Evolutionary conservation across 2,329 filamentous ascomycete species (phyloP), one percentile per base, ranked within the genome.

Genomic region (Phaeoacremonium minimum): DNA sequence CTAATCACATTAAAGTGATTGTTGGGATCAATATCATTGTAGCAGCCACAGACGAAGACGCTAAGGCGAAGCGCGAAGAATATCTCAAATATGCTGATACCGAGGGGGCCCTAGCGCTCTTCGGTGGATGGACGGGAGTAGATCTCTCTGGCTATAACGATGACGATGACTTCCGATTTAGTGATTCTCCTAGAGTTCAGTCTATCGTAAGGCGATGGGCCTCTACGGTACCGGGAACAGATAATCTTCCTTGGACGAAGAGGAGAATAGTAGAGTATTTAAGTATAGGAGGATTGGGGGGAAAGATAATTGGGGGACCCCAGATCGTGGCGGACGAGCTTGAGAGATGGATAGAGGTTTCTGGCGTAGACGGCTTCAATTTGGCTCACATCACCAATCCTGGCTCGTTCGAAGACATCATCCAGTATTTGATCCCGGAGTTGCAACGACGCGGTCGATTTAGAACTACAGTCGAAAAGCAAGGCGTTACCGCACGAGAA

Each of bases 401-500:
- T 15, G 41, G 38, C 12, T 34, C 38, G 5, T 41, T 36, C 15
- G 34, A 41, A 15, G 41, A 46, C 30, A 34, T 41, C 28, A 26
- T 42, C 30, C 36, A 37, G 30, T 35, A 38, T 14, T 37, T 49
- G 13, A 50, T 61, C 37, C 53, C 48, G 3, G 48, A 46, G 28
- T 38, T 50, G 7, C 30, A 34, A 26, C 30, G 30, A 19, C 42
- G 47, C 13, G 47, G 47, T 4, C 42, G 22, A 9, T 26, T 26
- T n/a, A 26, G 22, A n/a, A 26, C 22, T 9, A n/a, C 9, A 9
- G 22, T 26, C 9, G 22, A 26, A 9, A 26, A 26, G 22, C 9
- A 26, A n/a, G 22, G 22, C 22, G 22, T n/a, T n/a, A 26, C 22
- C n/a, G 22, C 22, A n/a, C 9, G 22, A 26, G 22, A 26, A n/a